Evolutionary conservation across 2,329 filamentous ascomycete species (phyloP), one percentile per base, ranked within the genome.

Genomic region (Fusarium goolgardi): DNA sequence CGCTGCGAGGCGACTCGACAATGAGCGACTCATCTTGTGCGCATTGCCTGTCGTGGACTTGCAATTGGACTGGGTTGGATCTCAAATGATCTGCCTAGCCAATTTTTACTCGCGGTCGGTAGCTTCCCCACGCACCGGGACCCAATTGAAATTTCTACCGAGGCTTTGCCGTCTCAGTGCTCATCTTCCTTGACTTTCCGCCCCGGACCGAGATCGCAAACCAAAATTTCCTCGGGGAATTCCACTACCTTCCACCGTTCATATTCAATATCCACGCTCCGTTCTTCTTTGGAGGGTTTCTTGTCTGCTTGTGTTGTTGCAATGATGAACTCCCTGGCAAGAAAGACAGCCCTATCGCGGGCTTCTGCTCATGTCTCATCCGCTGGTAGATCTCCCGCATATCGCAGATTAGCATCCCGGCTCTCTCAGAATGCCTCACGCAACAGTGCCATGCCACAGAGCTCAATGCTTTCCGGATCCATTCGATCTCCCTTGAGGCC

Each of bases 281-380:
- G 69, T 71, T 71, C 64, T 73, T 65, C 59, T 75, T 71, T 71
- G 75, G 75, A 73, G 73, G 74, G 66, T 54, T 65, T 46, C 46
- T 69, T 65, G 60, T 63, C 56, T 67, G 61, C 67, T 70, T 65
- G 64, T 61, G 55, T 71, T 71, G 56, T 62, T 58, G 46, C 64
- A 73, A 81, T 74, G 50, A 86, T 86, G 84, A 82, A 80, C 73
- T 79, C 81, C 60, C 72, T 84, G 59, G 77, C 80, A 71, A 81
- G 75, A 80, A 82, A 80, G 79, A 81, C 75, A 56, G 72, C 70
- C 69, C 75, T 84, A 43, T 75, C 78, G 20, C 77, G 82, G 75
- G 78, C 79, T 54, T 79, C 81, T 67, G 75, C 79, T 59, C 78
- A 80, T 49, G 69, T 64, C 65, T 75, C 78, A 67, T 77, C 79